These are phyloP conservation scores for Umbellularia californica DNA, from an alignment of 164 flowering plant species.

Conservation along the genomic window DNA sequence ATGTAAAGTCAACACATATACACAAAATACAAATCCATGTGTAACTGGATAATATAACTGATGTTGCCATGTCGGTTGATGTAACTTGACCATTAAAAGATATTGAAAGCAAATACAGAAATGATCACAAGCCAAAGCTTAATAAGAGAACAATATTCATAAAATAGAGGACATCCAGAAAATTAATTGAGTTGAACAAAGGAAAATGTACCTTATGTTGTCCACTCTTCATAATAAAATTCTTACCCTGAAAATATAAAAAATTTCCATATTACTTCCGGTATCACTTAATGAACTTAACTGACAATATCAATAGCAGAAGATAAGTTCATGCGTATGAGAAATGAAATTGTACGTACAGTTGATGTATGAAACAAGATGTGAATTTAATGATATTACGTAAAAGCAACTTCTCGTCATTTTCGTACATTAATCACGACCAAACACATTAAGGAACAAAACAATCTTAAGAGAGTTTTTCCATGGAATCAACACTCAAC, in stretches of 20 bases:
- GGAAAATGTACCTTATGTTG: slow-evolving; percentile 59
- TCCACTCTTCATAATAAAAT: slow-evolving; percentile 56
- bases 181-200: not conserved
- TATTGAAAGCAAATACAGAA: not conserved
- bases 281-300: not conserved
- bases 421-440: too few relatives aligned
- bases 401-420: not conserved
- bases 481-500: not conserved
- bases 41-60: not conserved
- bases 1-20: too few relatives aligned
- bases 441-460: not conserved
- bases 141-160: not conserved
- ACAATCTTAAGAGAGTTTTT: not conserved
- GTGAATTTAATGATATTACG: not conserved
- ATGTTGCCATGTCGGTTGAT: not conserved
- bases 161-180: not conserved
- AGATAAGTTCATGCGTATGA: not conserved
- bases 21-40: too few relatives aligned
- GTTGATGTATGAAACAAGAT: not conserved
- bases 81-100: not conserved
- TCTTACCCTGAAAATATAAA: slow-evolving; percentile 44
- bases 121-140: not conserved
- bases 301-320: not conserved
- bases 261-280: slow-evolving; percentile 4
- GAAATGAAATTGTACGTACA: not conserved